Evolutionary conservation across 106 monocot genomes (phyloP).

Genomic region (Dendrobium chrysotoxum): DNA sequence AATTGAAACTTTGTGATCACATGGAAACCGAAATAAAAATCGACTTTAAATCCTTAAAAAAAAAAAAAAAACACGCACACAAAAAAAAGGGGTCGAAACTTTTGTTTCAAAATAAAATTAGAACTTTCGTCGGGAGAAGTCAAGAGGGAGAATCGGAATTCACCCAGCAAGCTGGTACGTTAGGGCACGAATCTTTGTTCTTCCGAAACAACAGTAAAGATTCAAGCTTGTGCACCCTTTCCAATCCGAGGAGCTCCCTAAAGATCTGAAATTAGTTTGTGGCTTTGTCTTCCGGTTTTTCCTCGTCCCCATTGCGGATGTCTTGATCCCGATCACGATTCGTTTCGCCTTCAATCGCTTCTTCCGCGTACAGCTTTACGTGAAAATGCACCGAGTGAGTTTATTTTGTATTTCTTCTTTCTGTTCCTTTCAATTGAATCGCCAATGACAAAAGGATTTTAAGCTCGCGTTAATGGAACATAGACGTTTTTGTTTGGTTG

Average conservation of each 20-base stretch:
- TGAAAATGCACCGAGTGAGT: constrained; percentile 1
- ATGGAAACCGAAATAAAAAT: too few relatives aligned
- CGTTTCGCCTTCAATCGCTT: not conserved
- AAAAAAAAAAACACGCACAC: not conserved
- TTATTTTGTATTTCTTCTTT: not conserved
- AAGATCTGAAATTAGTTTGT: not conserved
- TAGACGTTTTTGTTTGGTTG: not conserved
- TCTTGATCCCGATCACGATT: constrained; percentile 1
- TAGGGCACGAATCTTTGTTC: constrained; percentile 14
- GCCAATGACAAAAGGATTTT: not conserved
- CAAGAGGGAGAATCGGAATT: not conserved
- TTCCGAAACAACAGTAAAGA: not conserved
- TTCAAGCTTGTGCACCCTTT: constrained; percentile 1
- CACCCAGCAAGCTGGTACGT: constrained; percentile 2
- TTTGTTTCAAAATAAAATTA: constrained; percentile 1
- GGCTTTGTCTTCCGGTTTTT: not conserved
- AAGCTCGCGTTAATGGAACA: not conserved
- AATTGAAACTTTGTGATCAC: too few relatives aligned
- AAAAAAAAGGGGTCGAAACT: not conserved
- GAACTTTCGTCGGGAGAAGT: not conserved
- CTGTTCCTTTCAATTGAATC: not conserved
- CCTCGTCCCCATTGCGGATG: not conserved
- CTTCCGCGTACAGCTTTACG: not conserved
- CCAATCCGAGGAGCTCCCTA: not conserved
- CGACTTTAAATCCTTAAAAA: too few relatives aligned